Evolutionary conservation across 2,329 filamentous ascomycete species (phyloP).

Genomic region (Ascochyta pisi): DNA sequence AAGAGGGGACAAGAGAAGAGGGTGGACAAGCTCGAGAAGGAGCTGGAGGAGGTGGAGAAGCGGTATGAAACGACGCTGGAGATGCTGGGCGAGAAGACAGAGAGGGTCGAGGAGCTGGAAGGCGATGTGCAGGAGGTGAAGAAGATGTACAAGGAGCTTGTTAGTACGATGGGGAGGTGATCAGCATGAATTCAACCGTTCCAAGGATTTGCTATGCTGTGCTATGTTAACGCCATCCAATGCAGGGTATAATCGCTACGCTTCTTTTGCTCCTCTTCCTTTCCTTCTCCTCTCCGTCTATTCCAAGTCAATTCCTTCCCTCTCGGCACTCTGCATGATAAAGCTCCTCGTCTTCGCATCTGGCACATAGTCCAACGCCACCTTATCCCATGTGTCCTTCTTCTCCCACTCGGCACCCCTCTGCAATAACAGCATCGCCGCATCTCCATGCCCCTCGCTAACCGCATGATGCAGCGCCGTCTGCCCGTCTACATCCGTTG

Average conservation of each 20-base stretch:
- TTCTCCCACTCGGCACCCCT: slow-evolving; percentile 84
- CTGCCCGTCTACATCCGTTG: slow-evolving; percentile 80
- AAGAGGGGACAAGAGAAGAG: slow-evolving; percentile 67
- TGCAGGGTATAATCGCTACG: slow-evolving; percentile 15
- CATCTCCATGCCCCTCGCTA: slow-evolving; percentile 78
- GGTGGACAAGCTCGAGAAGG: slow-evolving; percentile 69
- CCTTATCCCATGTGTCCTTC: slow-evolving; percentile 71
- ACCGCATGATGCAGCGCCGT: slow-evolving; percentile 89
- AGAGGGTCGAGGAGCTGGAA: slow-evolving; percentile 87
- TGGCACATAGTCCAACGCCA: slow-evolving; percentile 83
- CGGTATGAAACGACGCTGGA: slow-evolving; percentile 92
- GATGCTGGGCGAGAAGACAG: slow-evolving; percentile 96
- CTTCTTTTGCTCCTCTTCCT: not conserved
- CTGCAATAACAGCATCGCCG: slow-evolving; percentile 81
- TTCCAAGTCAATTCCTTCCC: slow-evolving; percentile 76
- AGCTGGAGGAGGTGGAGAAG: slow-evolving; percentile 72
- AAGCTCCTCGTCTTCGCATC: slow-evolving; percentile 83
- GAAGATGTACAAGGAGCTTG: slow-evolving; percentile 91
- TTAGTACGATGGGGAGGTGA: slow-evolving; percentile 70
- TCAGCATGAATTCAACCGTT: not conserved
- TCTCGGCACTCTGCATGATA: slow-evolving; percentile 78
- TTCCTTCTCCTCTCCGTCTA: slow-evolving; percentile 11
- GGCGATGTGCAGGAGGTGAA: slow-evolving; percentile 93
- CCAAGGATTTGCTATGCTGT: not conserved
- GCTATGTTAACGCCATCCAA: slow-evolving; percentile 7